These are phyloP conservation scores for Cercophora newfieldiana DNA, from an alignment of 495 filamentous ascomycete genomes.

Conservation along the genomic window DNA sequence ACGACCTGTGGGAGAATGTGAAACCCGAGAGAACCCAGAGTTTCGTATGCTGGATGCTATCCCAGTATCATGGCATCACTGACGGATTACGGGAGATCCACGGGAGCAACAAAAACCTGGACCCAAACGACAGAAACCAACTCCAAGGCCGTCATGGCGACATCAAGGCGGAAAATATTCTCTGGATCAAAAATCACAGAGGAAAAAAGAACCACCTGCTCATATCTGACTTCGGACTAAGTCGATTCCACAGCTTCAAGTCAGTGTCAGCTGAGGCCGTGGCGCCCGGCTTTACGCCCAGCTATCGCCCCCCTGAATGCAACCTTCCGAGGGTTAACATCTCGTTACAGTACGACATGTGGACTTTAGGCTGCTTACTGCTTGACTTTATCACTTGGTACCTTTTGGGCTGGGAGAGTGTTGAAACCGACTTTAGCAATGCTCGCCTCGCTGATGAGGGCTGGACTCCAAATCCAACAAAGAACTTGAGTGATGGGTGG, in stretches of 20 bases:
- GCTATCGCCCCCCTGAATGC: conserved; percentile 13
- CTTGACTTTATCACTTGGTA: conserved; percentile 26
- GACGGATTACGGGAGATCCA: conserved; percentile 2
- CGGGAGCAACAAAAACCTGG: not conserved
- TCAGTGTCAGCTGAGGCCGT: conserved; percentile 5
- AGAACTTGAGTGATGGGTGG: not conserved
- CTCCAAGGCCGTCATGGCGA: conserved; percentile 31
- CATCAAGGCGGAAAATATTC: conserved; percentile 32
- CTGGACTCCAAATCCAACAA: not conserved
- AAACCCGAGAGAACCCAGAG: not conserved
- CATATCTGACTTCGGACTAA: conserved; percentile 29
- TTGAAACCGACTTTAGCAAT: not conserved
- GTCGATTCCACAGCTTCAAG: not conserved
- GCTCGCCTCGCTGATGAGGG: not conserved
- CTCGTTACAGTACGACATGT: conserved; percentile 25
- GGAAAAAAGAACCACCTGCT: conserved; percentile 8
- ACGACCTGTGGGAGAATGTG: conserved; percentile 21
- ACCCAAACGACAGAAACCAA: too few species aligned
- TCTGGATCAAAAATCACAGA: conserved; percentile 14
- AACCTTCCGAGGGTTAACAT: not conserved
- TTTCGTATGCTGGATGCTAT: not conserved
- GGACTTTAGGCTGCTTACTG: conserved; percentile 25
- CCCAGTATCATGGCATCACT: not conserved
- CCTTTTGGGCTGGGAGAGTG: conserved; percentile 3
- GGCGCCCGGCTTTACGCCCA: not conserved